phyloP scores from a whole-genome alignment of 306 rosid species.

The Luffa acutangula region DNA sequence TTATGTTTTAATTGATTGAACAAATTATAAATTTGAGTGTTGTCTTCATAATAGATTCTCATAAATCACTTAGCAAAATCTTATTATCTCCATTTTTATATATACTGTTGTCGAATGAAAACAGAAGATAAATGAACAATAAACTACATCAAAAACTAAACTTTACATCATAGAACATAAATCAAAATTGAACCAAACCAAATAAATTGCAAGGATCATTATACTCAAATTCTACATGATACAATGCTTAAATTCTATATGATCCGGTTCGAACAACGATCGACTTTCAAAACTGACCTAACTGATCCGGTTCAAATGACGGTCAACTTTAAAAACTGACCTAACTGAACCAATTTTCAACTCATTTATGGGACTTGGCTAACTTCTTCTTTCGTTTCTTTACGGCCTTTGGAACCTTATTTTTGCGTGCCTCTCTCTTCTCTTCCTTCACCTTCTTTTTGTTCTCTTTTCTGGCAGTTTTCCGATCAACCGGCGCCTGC shows the following conservation, averaged over 20 bases:
- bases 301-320: neutral
- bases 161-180: neutral
- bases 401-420: slow-evolving; percentile 66
- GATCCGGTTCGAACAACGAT: neutral
- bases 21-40: too few species aligned
- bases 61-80: neutral
- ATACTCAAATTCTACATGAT: neutral
- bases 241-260: too few species aligned
- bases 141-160: neutral
- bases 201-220: neutral
- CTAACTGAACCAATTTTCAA: neutral
- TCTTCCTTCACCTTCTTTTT: slow-evolving; percentile 84
- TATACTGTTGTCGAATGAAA: neutral
- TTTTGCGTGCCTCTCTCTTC: slow-evolving; percentile 74
- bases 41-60: neutral
- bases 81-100: neutral
- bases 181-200: neutral
- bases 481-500: slow-evolving; percentile 43
- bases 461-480: slow-evolving; percentile 77
- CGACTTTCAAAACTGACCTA: too few species aligned
- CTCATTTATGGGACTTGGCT: slow-evolving; percentile 46
- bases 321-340: neutral
- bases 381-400: slow-evolving; percentile 74
- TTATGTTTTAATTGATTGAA: too few species aligned
- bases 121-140: neutral